Conservation (phyloP, 140 eudicot species). For the Stevia rebaudiana region DNA sequence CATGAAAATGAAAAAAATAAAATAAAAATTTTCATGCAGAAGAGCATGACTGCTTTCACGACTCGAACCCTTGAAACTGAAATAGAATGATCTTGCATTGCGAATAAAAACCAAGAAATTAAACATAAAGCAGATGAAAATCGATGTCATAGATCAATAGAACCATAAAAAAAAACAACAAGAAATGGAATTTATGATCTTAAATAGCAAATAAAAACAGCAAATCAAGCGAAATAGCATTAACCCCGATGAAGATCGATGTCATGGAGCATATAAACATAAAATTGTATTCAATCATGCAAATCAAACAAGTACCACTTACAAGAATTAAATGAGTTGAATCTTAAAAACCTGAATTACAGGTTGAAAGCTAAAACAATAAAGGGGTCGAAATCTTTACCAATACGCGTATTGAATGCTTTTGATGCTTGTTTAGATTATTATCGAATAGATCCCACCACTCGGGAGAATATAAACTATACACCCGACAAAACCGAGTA, state of each 20-base stretch:
- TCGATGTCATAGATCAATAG: no score
- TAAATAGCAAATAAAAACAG: not conserved
- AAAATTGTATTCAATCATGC: slow-evolving; percentile 2
- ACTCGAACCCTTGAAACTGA: no score
- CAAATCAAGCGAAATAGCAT: not conserved
- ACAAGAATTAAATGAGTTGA: not conserved
- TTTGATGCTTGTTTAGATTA: not conserved
- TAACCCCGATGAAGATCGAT: slow-evolving; percentile 6
- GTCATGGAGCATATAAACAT: slow-evolving; percentile 1
- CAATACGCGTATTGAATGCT: not conserved
- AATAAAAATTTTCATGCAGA: no score
- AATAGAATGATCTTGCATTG: no score
- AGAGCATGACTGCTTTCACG: no score
- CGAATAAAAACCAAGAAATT: not conserved
- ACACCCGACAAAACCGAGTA: no score
- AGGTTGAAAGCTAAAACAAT: not conserved
- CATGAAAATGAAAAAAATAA: no score
- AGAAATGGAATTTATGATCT: not conserved
- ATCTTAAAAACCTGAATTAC: not conserved
- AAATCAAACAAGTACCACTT: slow-evolving; percentile 7
- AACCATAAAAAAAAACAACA: not conserved
- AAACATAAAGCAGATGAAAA: slow-evolving; percentile 13
- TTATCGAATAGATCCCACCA: slow-evolving; percentile 7
- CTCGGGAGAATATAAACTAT: slow-evolving; percentile 8
- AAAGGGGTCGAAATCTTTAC: not conserved